A percentile compares a stretch with the other conserved stretches of the same genome.
Conservation (phyloP, 2,329 filamentous ascomycete genomes). For the Cryphonectria japonica region DNA sequence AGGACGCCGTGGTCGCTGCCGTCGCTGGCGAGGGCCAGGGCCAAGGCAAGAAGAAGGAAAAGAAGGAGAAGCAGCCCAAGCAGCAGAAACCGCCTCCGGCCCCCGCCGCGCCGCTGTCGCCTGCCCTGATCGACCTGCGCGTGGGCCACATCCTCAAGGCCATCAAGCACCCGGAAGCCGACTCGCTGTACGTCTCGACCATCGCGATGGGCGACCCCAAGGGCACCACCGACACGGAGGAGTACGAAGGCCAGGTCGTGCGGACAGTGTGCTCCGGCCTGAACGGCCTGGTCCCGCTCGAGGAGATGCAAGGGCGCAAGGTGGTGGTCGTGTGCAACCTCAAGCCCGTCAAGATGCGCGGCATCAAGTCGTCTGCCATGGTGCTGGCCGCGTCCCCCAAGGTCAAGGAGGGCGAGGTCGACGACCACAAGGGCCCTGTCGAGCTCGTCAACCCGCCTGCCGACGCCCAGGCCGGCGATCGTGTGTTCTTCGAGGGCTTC, state of each 20-base stretch:
- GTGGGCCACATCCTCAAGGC: conserved; percentile 98
- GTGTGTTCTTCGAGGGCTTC: conserved; percentile 94
- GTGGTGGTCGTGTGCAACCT: conserved; percentile 96
- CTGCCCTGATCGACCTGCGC: conserved; percentile 87
- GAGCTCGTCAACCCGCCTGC: conserved; percentile 87
- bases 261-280: conserved; percentile 97
- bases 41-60: conserved; percentile 80
- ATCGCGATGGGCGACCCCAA: conserved; percentile 91
- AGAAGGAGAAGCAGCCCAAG: conserved; percentile 87
- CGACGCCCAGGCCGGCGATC: conserved; percentile 79
- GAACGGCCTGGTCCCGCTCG: conserved; percentile 88
- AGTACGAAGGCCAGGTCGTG: conserved; percentile 88
- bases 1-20: conserved; percentile 50
- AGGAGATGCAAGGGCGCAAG: conserved; percentile 96
- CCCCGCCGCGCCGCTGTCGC: conserved; percentile 76
- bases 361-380: conserved; percentile 79
- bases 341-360: conserved; percentile 99
- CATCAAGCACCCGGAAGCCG: conserved; percentile 92
- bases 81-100: conserved; percentile 67
- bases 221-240: conserved; percentile 84
- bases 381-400: conserved; percentile 92
- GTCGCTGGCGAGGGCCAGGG: conserved; percentile 49
- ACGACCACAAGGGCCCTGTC: conserved; percentile 86
- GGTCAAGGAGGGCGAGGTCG: conserved; percentile 77
- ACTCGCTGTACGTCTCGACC: conserved; percentile 93